Evolutionary conservation across 2,329 filamentous ascomycete genomes (phyloP).

Genomic region (Exutisphaerella laricina): DNA sequence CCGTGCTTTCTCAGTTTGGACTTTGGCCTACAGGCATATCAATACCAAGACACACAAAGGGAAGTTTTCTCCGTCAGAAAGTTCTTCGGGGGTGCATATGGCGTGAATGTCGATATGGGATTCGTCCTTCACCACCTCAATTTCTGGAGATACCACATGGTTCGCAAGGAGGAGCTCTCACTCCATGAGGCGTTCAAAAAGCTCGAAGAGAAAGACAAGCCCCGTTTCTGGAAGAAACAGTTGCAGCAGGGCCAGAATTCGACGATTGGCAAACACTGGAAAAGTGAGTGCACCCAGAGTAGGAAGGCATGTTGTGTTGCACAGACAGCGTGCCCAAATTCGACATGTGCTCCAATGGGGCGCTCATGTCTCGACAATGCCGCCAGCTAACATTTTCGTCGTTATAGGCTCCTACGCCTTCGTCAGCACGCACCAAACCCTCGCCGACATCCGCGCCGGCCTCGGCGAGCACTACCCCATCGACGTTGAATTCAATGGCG

Average conservation of each 20-base stretch:
- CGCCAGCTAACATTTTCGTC: no score
- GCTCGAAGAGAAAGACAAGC: slow-evolving; percentile 36
- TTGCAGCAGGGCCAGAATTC: slow-evolving; percentile 23
- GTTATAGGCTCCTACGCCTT: no score
- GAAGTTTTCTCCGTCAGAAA: slow-evolving; percentile 41
- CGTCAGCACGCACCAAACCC: slow-evolving; percentile 30
- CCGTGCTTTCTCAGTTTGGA: slow-evolving; percentile 23
- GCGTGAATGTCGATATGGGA: slow-evolving; percentile 39
- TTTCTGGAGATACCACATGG: slow-evolving; percentile 51
- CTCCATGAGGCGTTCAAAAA: slow-evolving; percentile 35
- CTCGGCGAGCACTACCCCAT: no score
- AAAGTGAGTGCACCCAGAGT: no score
- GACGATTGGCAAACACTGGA: slow-evolving; percentile 44
- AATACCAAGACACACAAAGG: slow-evolving; percentile 43
- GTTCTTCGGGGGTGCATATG: slow-evolving; percentile 38
- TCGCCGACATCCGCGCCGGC: no score
- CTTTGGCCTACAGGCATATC: slow-evolving; percentile 7
- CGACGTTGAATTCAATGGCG: slow-evolving; percentile 32
- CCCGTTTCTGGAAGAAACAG: slow-evolving; percentile 31
- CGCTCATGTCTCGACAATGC: no score
- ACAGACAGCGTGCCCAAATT: no score
- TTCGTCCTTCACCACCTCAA: slow-evolving; percentile 47
- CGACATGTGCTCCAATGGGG: no score
- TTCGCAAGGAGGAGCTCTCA: slow-evolving; percentile 33
- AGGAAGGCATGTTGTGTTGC: no score